Conservation (phyloP, 495 filamentous ascomycete genomes). For the Aspergillus homomorphus region DNA sequence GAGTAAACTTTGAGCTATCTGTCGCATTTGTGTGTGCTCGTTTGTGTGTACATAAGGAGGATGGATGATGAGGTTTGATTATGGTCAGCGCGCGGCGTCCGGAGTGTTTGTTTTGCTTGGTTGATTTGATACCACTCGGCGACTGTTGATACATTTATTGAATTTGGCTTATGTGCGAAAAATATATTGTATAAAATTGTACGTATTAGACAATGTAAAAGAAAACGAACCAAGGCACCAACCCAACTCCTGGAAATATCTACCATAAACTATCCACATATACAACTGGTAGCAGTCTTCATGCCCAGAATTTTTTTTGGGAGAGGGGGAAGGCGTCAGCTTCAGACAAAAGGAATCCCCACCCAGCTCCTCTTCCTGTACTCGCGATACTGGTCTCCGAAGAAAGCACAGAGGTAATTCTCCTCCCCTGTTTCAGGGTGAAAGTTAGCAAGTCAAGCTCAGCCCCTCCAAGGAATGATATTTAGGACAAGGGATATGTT, state of each 20-base stretch:
- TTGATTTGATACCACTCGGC: constrained; percentile 15
- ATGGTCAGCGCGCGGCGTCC: constrained; percentile 8
- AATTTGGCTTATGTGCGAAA: neutral
- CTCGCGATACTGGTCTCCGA: constrained; percentile 73
- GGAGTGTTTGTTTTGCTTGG: neutral
- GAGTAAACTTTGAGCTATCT: constrained; percentile 36
- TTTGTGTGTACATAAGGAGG: constrained; percentile 16
- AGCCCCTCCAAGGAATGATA: constrained; percentile 5
- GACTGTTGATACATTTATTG: neutral
- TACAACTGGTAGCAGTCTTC: too few species aligned
- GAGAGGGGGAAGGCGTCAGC: too few species aligned
- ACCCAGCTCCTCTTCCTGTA: constrained; percentile 67
- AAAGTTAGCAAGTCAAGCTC: constrained; percentile 6
- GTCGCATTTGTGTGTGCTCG: constrained; percentile 1
- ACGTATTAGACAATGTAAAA: too few species aligned
- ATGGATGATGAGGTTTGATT: neutral
- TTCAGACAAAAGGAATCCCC: constrained; percentile 58
- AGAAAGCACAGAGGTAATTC: constrained; percentile 71
- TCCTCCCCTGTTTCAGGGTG: constrained; percentile 75
- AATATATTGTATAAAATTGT: neutral
- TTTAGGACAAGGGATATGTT: too few species aligned
- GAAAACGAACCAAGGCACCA: too few species aligned
- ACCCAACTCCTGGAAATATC: too few species aligned
- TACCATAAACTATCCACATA: too few species aligned
- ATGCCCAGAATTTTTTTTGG: too few species aligned